Conservation (phyloP, 352 stramenopile species). For the Halophytophthora polymorphica region DNA sequence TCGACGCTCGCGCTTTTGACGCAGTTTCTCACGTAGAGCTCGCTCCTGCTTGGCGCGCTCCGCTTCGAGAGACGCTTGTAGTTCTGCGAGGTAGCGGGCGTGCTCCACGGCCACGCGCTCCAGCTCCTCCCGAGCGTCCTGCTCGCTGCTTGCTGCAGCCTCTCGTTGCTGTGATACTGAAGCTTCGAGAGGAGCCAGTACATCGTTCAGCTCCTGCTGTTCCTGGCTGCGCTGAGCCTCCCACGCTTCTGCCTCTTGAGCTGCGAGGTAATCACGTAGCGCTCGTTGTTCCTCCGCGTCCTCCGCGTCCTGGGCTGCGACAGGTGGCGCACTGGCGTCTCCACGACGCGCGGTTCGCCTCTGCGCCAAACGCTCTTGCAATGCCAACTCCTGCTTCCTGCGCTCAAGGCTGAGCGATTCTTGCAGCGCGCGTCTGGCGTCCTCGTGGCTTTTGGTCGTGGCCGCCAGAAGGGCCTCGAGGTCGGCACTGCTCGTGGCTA, state of each 20-base stretch:
- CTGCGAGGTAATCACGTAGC: constrained; percentile 7
- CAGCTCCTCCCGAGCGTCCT: constrained; percentile 27
- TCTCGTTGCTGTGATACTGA: constrained; percentile 8
- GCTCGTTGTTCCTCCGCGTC: constrained; percentile 14
- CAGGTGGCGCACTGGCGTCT: constrained; percentile 1
- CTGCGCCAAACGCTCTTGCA: constrained; percentile 25
- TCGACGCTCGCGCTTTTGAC: constrained; percentile 18
- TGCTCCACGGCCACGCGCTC: constrained; percentile 24
- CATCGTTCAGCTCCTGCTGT: constrained; percentile 12
- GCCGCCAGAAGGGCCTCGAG: constrained; percentile 19
- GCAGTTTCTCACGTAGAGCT: constrained; percentile 24
- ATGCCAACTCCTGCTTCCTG: constrained; percentile 24
- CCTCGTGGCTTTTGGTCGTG: constrained; percentile 15
- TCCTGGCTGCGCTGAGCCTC: constrained; percentile 3
- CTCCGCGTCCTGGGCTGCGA: constrained; percentile 15
- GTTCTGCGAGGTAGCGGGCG: constrained; percentile 14
- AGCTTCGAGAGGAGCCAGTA: constrained; percentile 16
- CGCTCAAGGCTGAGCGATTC: constrained; percentile 25
- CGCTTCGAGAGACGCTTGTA: constrained; percentile 10
- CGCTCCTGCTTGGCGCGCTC: constrained; percentile 28
- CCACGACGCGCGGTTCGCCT: constrained; percentile 15
- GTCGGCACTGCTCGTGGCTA: constrained; percentile 10
- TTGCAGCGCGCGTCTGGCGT: constrained; percentile 14
- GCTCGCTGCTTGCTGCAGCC: constrained; percentile 18
- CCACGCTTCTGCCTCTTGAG: constrained; percentile 17